Percentiles rank a stretch among this genome's conserved stretches.
Conservation (phyloP, 257 asterid species). For the Capsicum pubescens region DNA sequence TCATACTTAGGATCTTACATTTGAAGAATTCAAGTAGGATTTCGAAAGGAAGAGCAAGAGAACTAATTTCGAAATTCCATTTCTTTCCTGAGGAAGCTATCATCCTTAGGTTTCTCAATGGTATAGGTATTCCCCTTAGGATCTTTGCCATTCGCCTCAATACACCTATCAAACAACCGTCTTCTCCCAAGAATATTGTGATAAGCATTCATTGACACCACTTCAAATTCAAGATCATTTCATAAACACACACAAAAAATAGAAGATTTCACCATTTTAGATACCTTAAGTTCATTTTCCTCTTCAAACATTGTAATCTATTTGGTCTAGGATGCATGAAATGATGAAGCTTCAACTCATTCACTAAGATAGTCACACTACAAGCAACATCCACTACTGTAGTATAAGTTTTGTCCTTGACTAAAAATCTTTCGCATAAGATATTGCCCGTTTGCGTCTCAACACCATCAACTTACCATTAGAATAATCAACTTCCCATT, state of each 20-base stretch:
- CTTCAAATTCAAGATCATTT: background rate
- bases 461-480: background rate
- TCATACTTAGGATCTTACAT: background rate
- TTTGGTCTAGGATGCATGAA: background rate
- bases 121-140: background rate
- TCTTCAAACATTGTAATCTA: background rate
- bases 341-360: background rate
- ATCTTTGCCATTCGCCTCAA: background rate
- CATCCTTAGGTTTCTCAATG: background rate
- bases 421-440: background rate
- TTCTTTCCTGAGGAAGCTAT: background rate
- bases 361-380: background rate
- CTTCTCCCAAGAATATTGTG: background rate
- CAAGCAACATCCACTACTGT: background rate
- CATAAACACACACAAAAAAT: background rate
- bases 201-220: background rate
- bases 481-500: background rate
- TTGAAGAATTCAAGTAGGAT: background rate
- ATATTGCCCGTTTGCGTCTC: background rate
- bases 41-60: background rate
- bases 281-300: background rate
- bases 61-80: background rate
- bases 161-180: background rate
- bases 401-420: background rate
- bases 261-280: slow-evolving; percentile 2